These are phyloP conservation scores for Boletus rubroflammeus DNA, from an alignment of 768 basidiomycete species.

Conservation along the genomic window DNA sequence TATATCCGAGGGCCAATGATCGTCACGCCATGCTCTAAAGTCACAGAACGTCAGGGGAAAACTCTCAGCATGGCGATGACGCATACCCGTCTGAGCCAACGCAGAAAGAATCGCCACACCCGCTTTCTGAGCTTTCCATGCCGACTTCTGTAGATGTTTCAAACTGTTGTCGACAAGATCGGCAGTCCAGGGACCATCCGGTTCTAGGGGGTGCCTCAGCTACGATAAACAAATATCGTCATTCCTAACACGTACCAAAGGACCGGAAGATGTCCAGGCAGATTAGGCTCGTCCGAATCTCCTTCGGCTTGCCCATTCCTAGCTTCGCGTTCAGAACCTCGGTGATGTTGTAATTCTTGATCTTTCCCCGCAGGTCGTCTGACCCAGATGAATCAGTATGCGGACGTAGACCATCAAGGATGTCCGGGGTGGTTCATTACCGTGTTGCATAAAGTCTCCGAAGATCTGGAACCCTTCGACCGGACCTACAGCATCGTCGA, in stretches of 20 bases:
- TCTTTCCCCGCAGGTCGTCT: conserved; percentile 15
- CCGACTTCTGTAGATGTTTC: background rate
- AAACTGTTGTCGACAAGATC: conserved; percentile 15
- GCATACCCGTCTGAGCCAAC: conserved; percentile 18
- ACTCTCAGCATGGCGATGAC: background rate
- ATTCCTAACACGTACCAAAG: conserved; percentile 12
- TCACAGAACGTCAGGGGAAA: background rate
- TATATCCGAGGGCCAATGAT: conserved; percentile 3
- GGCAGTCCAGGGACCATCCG: conserved; percentile 7
- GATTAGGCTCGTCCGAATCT: conserved; percentile 22
- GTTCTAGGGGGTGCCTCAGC: conserved; percentile 6
- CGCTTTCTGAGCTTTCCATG: conserved; percentile 22
- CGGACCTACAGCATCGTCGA: conserved; percentile 22
- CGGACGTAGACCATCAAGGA: background rate
- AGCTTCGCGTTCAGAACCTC: conserved; percentile 17
- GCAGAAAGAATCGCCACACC: conserved; percentile 23
- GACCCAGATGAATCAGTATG: background rate
- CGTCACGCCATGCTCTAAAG: conserved; percentile 14
- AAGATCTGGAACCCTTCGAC: conserved; percentile 27
- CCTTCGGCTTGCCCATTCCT: conserved; percentile 9
- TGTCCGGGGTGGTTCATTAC: conserved; percentile 2
- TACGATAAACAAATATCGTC: too few relatives aligned
- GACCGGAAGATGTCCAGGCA: conserved; percentile 21
- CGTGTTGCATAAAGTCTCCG: conserved; percentile 16
- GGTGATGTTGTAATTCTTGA: conserved; percentile 14